These are phyloP conservation scores for Aspergillus cristatus DNA, from an alignment of 495 filamentous ascomycete species.

Conservation along the genomic window DNA sequence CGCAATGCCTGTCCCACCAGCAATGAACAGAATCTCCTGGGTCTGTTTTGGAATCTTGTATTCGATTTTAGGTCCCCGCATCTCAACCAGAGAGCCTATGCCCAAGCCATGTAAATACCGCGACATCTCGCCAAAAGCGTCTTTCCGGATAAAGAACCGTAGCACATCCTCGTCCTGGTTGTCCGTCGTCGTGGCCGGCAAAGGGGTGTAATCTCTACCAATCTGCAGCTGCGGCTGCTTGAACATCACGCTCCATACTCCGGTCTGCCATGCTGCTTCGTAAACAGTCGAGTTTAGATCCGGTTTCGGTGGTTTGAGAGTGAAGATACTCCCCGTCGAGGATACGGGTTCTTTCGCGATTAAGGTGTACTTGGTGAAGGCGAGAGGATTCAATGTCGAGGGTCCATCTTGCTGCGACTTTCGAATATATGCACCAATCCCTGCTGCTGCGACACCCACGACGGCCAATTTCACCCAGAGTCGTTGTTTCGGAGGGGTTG, in stretches of 20 bases:
- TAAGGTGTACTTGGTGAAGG: slow-evolving; percentile 60
- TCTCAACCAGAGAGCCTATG: slow-evolving; percentile 52
- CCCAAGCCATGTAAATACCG: slow-evolving; percentile 57
- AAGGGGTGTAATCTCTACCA: slow-evolving; percentile 76
- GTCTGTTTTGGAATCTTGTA: slow-evolving; percentile 48
- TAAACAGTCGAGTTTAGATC: slow-evolving; percentile 33
- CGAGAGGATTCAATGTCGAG: slow-evolving; percentile 39
- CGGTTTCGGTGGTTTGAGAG: slow-evolving; percentile 42
- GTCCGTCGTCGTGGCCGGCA: slow-evolving; percentile 44
- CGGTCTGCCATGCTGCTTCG: slow-evolving; percentile 45
- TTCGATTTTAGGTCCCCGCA: slow-evolving; percentile 72
- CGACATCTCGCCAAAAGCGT: slow-evolving; percentile 53
- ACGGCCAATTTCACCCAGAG: slow-evolving; percentile 27
- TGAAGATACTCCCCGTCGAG: slow-evolving; percentile 65
- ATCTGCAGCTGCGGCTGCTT: slow-evolving; percentile 93
- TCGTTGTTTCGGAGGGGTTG: slow-evolving; percentile 15
- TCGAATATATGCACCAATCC: slow-evolving; percentile 28
- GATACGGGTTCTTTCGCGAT: slow-evolving; percentile 59
- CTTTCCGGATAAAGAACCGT: slow-evolving; percentile 46
- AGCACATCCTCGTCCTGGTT: slow-evolving; percentile 32
- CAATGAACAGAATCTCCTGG: slow-evolving; percentile 66
- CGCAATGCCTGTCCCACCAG: slow-evolving; percentile 89
- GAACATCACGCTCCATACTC: slow-evolving; percentile 79
- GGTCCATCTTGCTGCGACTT: slow-evolving; percentile 19
- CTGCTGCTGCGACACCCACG: slow-evolving; percentile 26